Base-by-base conservation (phyloP, 495 filamentous ascomycete genomes). In the Hypoxylon fuscum region DNA sequence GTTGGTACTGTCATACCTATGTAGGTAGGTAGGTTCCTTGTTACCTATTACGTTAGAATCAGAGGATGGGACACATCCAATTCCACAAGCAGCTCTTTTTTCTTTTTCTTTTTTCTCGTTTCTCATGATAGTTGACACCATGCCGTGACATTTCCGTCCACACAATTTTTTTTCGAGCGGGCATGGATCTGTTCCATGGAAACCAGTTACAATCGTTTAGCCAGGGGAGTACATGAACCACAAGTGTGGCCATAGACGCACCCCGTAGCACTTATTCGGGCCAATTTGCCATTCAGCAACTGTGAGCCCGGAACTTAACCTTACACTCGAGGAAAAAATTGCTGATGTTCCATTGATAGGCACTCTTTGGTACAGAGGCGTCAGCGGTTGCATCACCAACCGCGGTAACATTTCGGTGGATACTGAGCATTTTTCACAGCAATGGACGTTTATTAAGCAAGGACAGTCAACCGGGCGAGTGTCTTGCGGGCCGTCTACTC, bases 361-460 rank as follows among this genome's bases (percentile, higher is more conserved):
- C 58, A 44, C 34, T 58, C 38, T 67, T 63, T 67, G 64, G 64
- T 62, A 58, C 57, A 57, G 64, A 62, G 55, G 58, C 57, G 57
- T 62, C 63, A 67, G 59, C 64, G 41, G 64, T 67, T 63, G 64
- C 64, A 67, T 59, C 54, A 62, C 59, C 59, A 63, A 63, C 64
- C 64, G 64, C 49, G 34, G 64, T 67, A 62, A 50, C 64, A 67
- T 67, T 54, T 37, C 41, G 48, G 64, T 67, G 64, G 64, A 63
- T 58, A 59, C 54, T n/a, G 48, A 49, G 42, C 27, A 18, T 59
- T 46, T 63, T 57, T 34, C 27, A 49, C 35, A 45, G 53, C 34
- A 51, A 40, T 27, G 23, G 23, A 40, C 40, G 46, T 60, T 66
- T 57, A 62, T 53, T 43, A 54, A 66, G 40, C 47, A 57, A 23